Conservation (phyloP, 1,284 basidiomycete genomes). For the Trichosporon asahii region DNA sequence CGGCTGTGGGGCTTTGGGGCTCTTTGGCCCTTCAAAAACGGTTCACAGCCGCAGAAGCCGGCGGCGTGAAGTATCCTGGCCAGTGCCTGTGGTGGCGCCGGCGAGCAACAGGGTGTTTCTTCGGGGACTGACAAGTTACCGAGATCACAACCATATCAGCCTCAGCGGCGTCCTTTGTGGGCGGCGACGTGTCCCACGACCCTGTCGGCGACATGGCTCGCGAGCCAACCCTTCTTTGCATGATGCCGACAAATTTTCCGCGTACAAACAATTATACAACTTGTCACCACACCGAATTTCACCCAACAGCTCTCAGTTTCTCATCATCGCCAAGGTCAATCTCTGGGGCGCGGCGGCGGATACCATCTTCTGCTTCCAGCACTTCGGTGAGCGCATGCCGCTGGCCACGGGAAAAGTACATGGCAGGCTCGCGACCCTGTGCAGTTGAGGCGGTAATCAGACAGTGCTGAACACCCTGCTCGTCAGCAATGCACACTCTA, state of each 20-base stretch:
- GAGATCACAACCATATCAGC: background rate
- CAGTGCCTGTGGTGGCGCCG: background rate
- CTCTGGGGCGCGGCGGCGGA: conserved; percentile 1
- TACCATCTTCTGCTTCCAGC: conserved; percentile 58
- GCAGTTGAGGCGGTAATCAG: conserved; percentile 61
- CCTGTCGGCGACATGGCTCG: background rate
- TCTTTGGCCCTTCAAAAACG: background rate
- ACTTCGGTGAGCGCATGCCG: conserved; percentile 58
- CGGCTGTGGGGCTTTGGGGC: background rate
- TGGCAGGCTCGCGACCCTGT: conserved; percentile 55
- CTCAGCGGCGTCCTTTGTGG: background rate
- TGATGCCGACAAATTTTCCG: background rate
- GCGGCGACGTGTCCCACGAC: background rate
- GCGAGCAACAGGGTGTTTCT: background rate
- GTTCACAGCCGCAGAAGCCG: background rate
- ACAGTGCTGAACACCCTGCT: conserved; percentile 61
- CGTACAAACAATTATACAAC: background rate
- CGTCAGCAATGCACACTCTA: conserved; percentile 1
- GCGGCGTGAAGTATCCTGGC: background rate
- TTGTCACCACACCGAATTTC: background rate
- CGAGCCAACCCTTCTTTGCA: background rate
- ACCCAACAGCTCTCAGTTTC: conserved; percentile 20
- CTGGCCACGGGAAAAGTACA: conserved; percentile 64
- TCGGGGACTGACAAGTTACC: background rate
- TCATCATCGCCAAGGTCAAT: conserved; percentile 20